Evolutionary conservation across 805 yeast genomes (phyloP).

Genomic region (Wickerhamiella siamensis): DNA sequence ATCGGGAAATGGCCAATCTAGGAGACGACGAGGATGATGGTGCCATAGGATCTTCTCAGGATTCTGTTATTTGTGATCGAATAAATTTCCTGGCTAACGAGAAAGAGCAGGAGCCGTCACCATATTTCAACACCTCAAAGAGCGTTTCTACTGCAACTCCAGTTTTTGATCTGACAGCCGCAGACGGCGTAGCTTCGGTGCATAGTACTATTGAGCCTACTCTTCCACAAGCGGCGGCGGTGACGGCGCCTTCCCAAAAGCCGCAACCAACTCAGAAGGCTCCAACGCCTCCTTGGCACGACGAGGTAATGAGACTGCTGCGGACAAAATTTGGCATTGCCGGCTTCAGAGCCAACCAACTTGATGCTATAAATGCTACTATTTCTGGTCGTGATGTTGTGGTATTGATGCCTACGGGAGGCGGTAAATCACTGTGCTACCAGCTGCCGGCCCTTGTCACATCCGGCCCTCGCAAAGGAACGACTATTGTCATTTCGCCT

Average conservation of each 20-base stretch:
- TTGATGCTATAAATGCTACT: constrained; percentile 70
- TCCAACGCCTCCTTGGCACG: constrained; percentile 39
- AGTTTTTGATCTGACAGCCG: neutral
- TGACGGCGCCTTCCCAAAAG: neutral
- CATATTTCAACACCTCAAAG: neutral
- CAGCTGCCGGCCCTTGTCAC: constrained; percentile 82
- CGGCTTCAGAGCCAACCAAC: constrained; percentile 67
- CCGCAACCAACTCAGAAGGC: neutral
- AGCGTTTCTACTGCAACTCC: neutral
- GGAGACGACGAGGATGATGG: no score
- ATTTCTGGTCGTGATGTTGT: constrained; percentile 73
- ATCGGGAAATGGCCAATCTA: constrained; percentile 10
- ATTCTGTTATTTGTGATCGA: neutral
- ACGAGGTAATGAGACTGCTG: constrained; percentile 48
- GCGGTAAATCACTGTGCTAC: constrained; percentile 92
- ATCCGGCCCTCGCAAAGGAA: constrained; percentile 63
- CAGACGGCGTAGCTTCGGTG: neutral
- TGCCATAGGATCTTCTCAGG: neutral
- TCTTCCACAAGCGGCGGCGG: constrained; percentile 2
- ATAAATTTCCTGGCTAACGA: neutral
- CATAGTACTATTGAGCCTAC: no score
- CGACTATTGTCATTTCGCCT: constrained; percentile 87
- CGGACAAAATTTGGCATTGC: constrained; percentile 45
- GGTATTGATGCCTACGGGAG: constrained; percentile 97
- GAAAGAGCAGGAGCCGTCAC: neutral